A percentile compares a stretch with the other conserved stretches of the same genome.
Conservation (phyloP, 306 rosid species). For the Ormosia emarginata region DNA sequence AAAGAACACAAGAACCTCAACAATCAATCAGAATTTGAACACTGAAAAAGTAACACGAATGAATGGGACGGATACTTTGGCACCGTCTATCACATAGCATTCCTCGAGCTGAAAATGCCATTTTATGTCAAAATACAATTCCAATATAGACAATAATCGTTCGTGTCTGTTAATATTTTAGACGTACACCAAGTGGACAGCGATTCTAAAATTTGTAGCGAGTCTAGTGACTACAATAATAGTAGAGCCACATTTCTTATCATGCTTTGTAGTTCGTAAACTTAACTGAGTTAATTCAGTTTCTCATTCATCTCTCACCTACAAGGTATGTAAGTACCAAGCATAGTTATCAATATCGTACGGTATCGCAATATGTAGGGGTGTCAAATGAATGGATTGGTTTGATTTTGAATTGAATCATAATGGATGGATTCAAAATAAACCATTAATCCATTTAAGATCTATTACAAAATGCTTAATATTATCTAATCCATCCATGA, state of each 20-base stretch:
- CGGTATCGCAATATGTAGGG: too few relatives aligned
- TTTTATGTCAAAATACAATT: not conserved
- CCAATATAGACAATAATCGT: not conserved
- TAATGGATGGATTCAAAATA: too few relatives aligned
- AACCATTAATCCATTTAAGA: too few relatives aligned
- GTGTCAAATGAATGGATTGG: too few relatives aligned
- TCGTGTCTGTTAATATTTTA: not conserved
- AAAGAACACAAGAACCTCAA: not conserved
- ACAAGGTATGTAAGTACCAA: not conserved
- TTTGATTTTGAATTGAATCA: too few relatives aligned
- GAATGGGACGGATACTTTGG: not conserved
- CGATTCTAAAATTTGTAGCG: constrained; percentile 1
- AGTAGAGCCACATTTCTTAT: constrained; percentile 14
- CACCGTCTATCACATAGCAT: not conserved
- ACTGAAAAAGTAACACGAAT: not conserved
- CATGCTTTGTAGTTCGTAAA: not conserved
- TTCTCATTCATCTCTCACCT: not conserved
- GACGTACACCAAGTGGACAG: not conserved
- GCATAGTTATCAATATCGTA: too few relatives aligned
- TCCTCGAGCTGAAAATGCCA: not conserved
- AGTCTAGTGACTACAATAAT: not conserved
- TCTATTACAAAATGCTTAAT: too few relatives aligned
- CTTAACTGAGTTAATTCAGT: not conserved
- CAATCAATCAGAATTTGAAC: not conserved
- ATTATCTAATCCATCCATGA: too few relatives aligned